Evolutionary conservation across 192 early-diverging fungal species (phyloP).

Genomic region (Neocallimastix lanati): DNA sequence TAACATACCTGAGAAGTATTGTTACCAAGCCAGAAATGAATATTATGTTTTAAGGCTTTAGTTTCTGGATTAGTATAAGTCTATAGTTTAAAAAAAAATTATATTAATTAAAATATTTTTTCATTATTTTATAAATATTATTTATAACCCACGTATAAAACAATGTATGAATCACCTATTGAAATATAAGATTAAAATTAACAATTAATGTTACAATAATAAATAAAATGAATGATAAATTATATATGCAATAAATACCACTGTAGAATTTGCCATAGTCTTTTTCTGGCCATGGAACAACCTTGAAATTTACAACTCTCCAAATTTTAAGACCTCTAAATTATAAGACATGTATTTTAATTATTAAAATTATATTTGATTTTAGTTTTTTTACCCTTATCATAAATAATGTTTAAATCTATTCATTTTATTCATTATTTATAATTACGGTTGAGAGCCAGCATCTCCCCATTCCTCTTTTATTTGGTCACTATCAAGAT

Average conservation of each 20-base stretch:
- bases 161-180: constrained; percentile 53
- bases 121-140: background rate
- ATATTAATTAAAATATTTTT: background rate
- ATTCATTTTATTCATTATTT: too few relatives aligned
- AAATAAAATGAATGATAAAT: too few relatives aligned
- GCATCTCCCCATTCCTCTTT: background rate
- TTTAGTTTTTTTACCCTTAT: too few relatives aligned
- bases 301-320: constrained; percentile 61
- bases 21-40: constrained; percentile 67
- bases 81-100: constrained; percentile 10
- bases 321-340: constrained; percentile 46
- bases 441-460: background rate
- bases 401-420: too few relatives aligned
- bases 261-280: constrained; percentile 49
- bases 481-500: background rate
- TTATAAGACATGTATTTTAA: too few relatives aligned
- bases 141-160: constrained; percentile 33
- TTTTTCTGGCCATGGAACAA: constrained; percentile 38
- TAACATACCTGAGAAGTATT: constrained; percentile 41
- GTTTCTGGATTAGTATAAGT: constrained; percentile 37
- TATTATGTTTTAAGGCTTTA: constrained; percentile 45
- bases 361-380: too few relatives aligned
- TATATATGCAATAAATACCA: constrained; percentile 9
- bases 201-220: too few relatives aligned
- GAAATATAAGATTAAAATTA: background rate